Conservation (phyloP, 164 flowering plant genomes). For the Houttuynia cordata region DNA sequence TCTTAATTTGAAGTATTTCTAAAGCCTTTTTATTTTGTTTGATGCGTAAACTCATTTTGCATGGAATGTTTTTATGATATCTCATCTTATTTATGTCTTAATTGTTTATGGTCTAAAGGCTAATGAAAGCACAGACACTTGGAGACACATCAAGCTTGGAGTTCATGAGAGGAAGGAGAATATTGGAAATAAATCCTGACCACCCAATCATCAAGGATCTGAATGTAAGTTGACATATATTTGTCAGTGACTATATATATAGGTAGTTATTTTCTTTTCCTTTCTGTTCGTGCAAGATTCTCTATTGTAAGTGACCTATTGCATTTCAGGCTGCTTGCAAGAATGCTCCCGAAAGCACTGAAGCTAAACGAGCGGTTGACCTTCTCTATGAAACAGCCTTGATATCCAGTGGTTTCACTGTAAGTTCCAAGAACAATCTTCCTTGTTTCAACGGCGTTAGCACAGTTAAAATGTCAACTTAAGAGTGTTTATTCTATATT, state of each 20-base stretch:
- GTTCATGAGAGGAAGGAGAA: constrained; percentile 93
- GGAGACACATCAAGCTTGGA: constrained; percentile 80
- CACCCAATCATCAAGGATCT: constrained; percentile 87
- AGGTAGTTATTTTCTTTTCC: neutral
- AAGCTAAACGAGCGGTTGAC: constrained; percentile 79
- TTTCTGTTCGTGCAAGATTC: neutral
- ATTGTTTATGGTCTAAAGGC: constrained; percentile 24
- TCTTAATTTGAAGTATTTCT: no score
- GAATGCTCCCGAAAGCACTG: constrained; percentile 62
- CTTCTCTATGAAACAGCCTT: constrained; percentile 86
- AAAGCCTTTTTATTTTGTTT: no score
- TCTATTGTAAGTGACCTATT: neutral
- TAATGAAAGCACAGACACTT: constrained; percentile 93
- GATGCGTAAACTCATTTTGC: no score
- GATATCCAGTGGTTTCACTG: constrained; percentile 90
- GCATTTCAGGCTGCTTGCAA: constrained; percentile 83
- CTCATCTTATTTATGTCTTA: no score
- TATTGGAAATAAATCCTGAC: constrained; percentile 84
- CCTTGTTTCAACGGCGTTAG: no score
- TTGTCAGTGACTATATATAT: neutral
- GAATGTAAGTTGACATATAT: constrained; percentile 36
- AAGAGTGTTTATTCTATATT: no score
- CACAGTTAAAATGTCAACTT: no score
- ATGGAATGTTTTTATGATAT: no score
- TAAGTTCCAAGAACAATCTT: no score